Conservation (phyloP, 768 basidiomycete genomes). For the Dendrothele bispora region DNA sequence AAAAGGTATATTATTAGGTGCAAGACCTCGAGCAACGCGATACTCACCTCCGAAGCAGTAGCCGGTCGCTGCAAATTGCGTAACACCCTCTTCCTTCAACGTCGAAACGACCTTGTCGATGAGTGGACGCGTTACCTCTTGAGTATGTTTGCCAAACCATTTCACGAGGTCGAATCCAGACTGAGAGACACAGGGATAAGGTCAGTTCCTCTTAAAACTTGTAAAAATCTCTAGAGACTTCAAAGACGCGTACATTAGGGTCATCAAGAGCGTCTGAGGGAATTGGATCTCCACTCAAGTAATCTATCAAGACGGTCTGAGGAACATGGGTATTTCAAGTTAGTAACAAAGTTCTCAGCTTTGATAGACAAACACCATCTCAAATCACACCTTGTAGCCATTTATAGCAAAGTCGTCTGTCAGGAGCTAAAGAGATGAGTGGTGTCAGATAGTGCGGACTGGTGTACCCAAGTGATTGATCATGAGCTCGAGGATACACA, state of each 20-base stretch:
- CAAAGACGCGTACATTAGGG: not conserved
- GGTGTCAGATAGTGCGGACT: not conserved
- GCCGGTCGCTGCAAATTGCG: slow-evolving; percentile 56
- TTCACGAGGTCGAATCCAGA: slow-evolving; percentile 21
- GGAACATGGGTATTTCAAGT: slow-evolving; percentile 7
- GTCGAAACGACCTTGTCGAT: slow-evolving; percentile 57
- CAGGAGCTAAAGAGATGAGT: slow-evolving; percentile 30
- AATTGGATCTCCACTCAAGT: slow-evolving; percentile 17
- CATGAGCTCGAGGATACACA: slow-evolving; percentile 6
- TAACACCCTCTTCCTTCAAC: slow-evolving; percentile 61
- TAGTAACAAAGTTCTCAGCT: slow-evolving; percentile 16
- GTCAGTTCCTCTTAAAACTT: slow-evolving; percentile 26
- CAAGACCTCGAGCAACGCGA: no score
- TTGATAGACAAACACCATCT: slow-evolving; percentile 24
- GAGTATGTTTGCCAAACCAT: slow-evolving; percentile 46
- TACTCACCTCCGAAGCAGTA: slow-evolving; percentile 66
- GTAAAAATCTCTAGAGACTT: not conserved
- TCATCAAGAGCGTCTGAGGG: slow-evolving; percentile 4
- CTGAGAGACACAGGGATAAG: slow-evolving; percentile 22
- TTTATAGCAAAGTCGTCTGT: slow-evolving; percentile 43
- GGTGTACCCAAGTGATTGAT: not conserved
- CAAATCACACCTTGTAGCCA: slow-evolving; percentile 38
- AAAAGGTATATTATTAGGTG: not conserved
- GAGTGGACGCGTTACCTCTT: slow-evolving; percentile 39
- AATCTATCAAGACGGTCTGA: slow-evolving; percentile 14